A percentile compares a stretch with the other conserved stretches of the same genome.
phyloP scores from a whole-genome alignment of 352 stramenopile species.

The Phytophthora pistaciae region DNA sequence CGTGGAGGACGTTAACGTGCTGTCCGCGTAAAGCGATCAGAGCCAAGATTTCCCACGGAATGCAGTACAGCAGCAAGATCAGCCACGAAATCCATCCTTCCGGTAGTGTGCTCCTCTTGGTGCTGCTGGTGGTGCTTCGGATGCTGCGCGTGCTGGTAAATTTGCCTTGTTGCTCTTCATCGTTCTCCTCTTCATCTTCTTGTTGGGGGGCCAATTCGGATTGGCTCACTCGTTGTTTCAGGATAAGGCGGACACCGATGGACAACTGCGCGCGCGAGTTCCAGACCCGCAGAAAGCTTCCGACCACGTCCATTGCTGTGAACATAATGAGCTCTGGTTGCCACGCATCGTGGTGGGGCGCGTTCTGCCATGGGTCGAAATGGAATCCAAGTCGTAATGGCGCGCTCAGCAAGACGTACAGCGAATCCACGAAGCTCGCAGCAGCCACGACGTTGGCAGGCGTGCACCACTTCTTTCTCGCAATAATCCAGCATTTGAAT shows the following conservation, averaged over 20 bases:
- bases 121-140: constrained; percentile 13
- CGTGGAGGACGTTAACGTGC: constrained; percentile 58
- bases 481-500: constrained; percentile 21
- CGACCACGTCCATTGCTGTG: constrained; percentile 39
- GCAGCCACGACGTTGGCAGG: constrained; percentile 21
- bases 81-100: constrained; percentile 24
- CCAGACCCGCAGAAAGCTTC: constrained; percentile 38
- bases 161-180: constrained; percentile 1
- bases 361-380: constrained; percentile 48
- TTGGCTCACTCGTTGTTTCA: constrained; percentile 13
- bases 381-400: constrained; percentile 53
- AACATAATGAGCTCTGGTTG: constrained; percentile 33
- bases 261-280: constrained; percentile 27
- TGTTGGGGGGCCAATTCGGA: constrained; percentile 16
- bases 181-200: constrained; percentile 1
- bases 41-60: constrained; percentile 53
- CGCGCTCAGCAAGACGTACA: constrained; percentile 51
- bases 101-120: constrained; percentile 7
- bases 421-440: constrained; percentile 43
- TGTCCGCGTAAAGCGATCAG: constrained; percentile 18
- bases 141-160: constrained; percentile 21
- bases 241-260: constrained; percentile 13
- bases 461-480: constrained; percentile 22
- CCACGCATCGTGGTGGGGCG: constrained; percentile 23
- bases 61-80: constrained; percentile 31